Evolutionary conservation across 164 flowering plant genomes (phyloP), one percentile per base, ranked within the genome.

Genomic region (Tetrastigma voinierianum): DNA sequence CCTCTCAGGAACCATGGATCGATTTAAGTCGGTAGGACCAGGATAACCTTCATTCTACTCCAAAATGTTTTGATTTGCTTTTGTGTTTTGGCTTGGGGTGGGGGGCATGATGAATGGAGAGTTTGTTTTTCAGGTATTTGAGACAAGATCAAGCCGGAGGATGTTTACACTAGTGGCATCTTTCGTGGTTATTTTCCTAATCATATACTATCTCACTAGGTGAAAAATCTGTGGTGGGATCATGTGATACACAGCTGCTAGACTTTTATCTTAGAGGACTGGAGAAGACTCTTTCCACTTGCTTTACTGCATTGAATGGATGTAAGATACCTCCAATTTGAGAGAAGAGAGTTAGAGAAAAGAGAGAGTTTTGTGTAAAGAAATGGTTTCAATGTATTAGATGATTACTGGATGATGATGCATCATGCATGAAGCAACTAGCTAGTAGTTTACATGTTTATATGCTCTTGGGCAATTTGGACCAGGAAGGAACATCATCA

Each of bases 1-100:
- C 23, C 77, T 92, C 64, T 88, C 98, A 1, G 93, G 98, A 69
- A 90, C 98, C 19, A 81, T 92, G 81, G 94, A 88, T 66, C 82
- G 87, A 21, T 90, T 92, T 69, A 88, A 85, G 75, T 82, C 66
- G 91, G 96, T 92, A 80, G 10, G 53, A 46, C 24, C 15, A 44
- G 54, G 53, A 20, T 6, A 9, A 20, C 40, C 19, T 7, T n/a
- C 21, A 24, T 49, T 10, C 11, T 15, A 24, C 47, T 46, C 4
- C 40, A 2, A 32, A 32, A 9, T 51, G 6, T 64, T 67, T 67
- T 2, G 21, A n/a, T 68, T 4, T 44, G n/a, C n/a, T 43, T 14
- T 10, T 25, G 25, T 48, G 10, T 16, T 20, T 55, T 13, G 52
- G 58, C 61, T 61, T n/a, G n/a, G n/a, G n/a, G n/a, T n/a, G n/a